Base-by-base conservation (phyloP, 345 rosid genomes). In the Salix udensis region DNA sequence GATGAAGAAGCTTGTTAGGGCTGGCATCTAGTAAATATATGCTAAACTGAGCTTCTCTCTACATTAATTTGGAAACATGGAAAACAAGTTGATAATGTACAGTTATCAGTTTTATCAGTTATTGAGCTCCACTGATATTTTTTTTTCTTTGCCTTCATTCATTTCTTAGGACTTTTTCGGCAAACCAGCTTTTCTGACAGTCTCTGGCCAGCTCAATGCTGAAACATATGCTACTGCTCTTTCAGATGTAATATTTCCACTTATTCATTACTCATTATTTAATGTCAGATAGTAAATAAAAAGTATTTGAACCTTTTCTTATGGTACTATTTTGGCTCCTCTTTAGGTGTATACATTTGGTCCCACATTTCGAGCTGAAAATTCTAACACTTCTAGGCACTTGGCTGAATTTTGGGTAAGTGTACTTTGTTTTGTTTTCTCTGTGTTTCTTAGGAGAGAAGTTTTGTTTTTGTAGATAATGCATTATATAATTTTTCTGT, bases 221-320 rank as follows among this genome's bases (percentile, higher is more conserved):
- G 99, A 96, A 89, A 89, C 99, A 77, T 96, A 93, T 79, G 98
- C 98, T 23, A 90, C 95, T 71, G 98, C 99, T 80, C 99, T 96
- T 80, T 87, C 98, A 23, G 97, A 96, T 85, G 99, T 96, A 90
- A 50, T 65, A 8, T 61, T 37, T 84, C 69, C 74, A 13, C 72
- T 62, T 55, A 46, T 65, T 13, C 39, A 74, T 81, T 58, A 5
- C 42, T 74, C 48, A 16, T 62, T 55, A 62, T 78, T 64, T 1
- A 31, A 67, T 79, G 26, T 68, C 21, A 72, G 60, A 46, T 75
- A 68, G 69, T 66, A 24, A 39, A 71, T 69, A 28, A 66, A 65
- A 70, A 31, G 34, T 52, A 50, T 36, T 19, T 76, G 58, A 65
- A 68, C 34, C 44, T 55, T 70, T 74, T 61, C 48, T 48, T 21